phyloP scores from a whole-genome alignment of 345 rosid genomes.

The Gynandropsis gynandra region DNA sequence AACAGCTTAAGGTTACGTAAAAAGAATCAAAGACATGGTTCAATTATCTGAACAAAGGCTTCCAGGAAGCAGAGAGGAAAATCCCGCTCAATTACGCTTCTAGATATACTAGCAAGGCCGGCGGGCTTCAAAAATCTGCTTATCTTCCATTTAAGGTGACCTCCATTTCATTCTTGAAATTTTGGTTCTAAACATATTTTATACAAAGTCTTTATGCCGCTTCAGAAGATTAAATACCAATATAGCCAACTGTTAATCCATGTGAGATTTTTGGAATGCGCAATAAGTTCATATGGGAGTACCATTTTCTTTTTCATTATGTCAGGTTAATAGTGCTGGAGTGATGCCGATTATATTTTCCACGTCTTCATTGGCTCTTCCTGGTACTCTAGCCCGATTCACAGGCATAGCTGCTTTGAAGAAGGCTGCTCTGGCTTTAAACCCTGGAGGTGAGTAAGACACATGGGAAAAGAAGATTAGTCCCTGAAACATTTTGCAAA shows the following conservation, averaged over 20 bases:
- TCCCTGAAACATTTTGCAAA: conserved; percentile 2
- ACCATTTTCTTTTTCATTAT: not conserved
- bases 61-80: conserved; percentile 99
- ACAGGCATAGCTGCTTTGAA: conserved; percentile 77
- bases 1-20: not conserved
- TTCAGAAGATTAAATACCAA: not conserved
- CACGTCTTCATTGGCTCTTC: conserved; percentile 92
- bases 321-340: conserved; percentile 89
- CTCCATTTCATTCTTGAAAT: not conserved
- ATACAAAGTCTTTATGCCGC: not conserved
- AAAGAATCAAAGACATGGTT: conserved; percentile 19
- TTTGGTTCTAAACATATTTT: too few species aligned
- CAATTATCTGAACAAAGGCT: conserved; percentile 30
- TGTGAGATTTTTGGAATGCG: not conserved
- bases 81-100: conserved; percentile 97
- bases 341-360: conserved; percentile 98
- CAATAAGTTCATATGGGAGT: not conserved
- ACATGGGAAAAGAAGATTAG: not conserved
- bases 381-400: conserved; percentile 85
- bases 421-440: conserved; percentile 77
- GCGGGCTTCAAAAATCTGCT: conserved; percentile 86
- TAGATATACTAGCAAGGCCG: conserved; percentile 68
- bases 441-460: conserved; percentile 67
- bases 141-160: conserved; percentile 88
- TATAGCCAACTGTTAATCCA: too few species aligned